A percentile compares a stretch with the other conserved stretches of the same genome.
Evolutionary conservation across 1,284 basidiomycete genomes (phyloP).

Genomic region (Boletus semigastroideus): DNA sequence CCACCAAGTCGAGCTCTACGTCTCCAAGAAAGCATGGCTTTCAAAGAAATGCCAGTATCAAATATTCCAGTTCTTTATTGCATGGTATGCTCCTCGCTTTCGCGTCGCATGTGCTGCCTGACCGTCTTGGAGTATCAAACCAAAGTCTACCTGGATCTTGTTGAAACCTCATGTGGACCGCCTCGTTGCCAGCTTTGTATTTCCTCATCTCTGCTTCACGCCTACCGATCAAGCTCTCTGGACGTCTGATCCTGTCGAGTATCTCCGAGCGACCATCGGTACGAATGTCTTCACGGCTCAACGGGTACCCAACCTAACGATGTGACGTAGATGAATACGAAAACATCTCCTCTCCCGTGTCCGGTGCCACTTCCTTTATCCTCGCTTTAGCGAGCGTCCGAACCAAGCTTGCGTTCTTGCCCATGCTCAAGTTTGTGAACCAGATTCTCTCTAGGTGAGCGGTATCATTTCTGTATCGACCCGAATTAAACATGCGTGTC

Average conservation of each 20-base stretch:
- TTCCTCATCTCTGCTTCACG: slow-evolving; percentile 83
- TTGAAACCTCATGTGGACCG: slow-evolving; percentile 80
- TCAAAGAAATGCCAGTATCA: slow-evolving; percentile 80
- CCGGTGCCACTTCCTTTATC: slow-evolving; percentile 77
- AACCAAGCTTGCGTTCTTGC: slow-evolving; percentile 75
- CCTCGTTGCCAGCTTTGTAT: slow-evolving; percentile 75
- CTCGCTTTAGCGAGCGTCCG: slow-evolving; percentile 74
- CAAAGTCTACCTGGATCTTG: slow-evolving; percentile 81
- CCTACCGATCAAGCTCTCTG: slow-evolving; percentile 66
- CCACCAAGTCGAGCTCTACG: slow-evolving; percentile 70
- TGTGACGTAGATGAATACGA: slow-evolving; percentile 70
- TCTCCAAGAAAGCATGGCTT: slow-evolving; percentile 72
- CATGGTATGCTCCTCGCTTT: slow-evolving; percentile 57
- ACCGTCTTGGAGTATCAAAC: slow-evolving; percentile 70
- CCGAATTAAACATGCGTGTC: not conserved
- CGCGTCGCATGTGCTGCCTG: not conserved
- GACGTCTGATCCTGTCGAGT: slow-evolving; percentile 79
- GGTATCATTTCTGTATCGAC: not conserved
- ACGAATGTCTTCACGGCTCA: slow-evolving; percentile 19
- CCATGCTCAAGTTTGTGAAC: slow-evolving; percentile 77
- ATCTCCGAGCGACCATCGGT: slow-evolving; percentile 72
- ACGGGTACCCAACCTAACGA: not conserved
- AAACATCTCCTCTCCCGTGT: slow-evolving; percentile 69
- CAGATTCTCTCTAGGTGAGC: slow-evolving; percentile 65
- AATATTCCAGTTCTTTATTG: slow-evolving; percentile 79